Conservation (phyloP, 2,329 filamentous ascomycete genomes). For the Nectriaceae sp. region DNA sequence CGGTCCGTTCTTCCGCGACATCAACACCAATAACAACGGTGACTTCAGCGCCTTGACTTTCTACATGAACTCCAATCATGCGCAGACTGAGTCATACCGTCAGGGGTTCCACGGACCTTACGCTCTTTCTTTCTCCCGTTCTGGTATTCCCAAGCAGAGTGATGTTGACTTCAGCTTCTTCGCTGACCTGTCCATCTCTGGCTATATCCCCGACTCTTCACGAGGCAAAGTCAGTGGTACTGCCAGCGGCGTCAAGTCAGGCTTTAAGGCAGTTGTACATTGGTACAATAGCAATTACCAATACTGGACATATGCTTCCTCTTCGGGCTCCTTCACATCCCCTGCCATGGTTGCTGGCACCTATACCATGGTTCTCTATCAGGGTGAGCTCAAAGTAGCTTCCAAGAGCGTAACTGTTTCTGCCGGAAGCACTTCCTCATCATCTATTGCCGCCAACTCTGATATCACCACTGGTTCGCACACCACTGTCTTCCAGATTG, state of each 20-base stretch:
- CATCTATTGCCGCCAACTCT: conserved; percentile 51
- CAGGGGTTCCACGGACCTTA: conserved; percentile 69
- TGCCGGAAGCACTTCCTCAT: conserved; percentile 48
- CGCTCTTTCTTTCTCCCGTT: conserved; percentile 60
- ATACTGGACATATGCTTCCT: conserved; percentile 63
- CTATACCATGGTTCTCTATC: conserved; percentile 69
- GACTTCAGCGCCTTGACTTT: conserved; percentile 61
- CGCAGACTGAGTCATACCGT: conserved; percentile 61
- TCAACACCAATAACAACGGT: conserved; percentile 65
- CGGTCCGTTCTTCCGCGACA: conserved; percentile 67
- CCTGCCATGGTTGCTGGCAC: conserved; percentile 68
- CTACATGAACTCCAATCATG: conserved; percentile 70
- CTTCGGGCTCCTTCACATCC: conserved; percentile 60
- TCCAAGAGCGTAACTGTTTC: conserved; percentile 50
- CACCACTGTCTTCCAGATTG: conserved; percentile 63
- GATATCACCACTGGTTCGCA: conserved; percentile 46
- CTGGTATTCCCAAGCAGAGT: conserved; percentile 51
- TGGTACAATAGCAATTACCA: conserved; percentile 66
- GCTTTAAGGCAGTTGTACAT: conserved; percentile 60
- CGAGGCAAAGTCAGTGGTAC: conserved; percentile 63
- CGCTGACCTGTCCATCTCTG: conserved; percentile 55
- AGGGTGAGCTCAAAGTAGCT: conserved; percentile 58
- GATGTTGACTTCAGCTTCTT: conserved; percentile 61
- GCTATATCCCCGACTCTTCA: conserved; percentile 55
- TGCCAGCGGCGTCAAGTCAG: conserved; percentile 55